phyloP scores from a whole-genome alignment of 352 stramenopile genomes.

The Globisporangium spinosum region DNA sequence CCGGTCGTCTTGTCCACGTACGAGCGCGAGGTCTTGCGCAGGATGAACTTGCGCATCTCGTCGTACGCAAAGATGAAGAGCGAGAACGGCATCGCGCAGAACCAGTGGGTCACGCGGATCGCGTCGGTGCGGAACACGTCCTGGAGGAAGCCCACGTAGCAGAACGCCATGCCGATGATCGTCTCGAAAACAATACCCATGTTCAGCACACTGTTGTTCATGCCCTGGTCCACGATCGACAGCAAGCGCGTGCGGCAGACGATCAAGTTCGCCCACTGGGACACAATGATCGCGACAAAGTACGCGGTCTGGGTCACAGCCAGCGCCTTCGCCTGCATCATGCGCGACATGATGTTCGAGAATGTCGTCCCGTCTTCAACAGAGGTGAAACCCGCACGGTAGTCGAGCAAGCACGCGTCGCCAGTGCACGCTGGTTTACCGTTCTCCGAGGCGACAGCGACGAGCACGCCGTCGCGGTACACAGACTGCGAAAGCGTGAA shows the following conservation, averaged over 20 bases:
- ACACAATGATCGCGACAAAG: conserved; percentile 74
- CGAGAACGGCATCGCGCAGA: conserved; percentile 79
- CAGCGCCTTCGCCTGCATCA: conserved; percentile 69
- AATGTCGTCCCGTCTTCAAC: conserved; percentile 24
- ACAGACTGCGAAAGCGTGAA: conserved; percentile 22
- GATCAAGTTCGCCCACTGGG: conserved; percentile 83
- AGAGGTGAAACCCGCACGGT: conserved; percentile 35
- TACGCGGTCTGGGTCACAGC: conserved; percentile 75
- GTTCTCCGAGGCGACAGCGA: conserved; percentile 13
- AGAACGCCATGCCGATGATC: conserved; percentile 64
- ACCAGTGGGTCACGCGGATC: conserved; percentile 81
- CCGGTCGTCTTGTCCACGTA: conserved; percentile 48
- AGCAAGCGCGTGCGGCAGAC: conserved; percentile 87
- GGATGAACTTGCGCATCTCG: conserved; percentile 83
- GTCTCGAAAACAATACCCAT: conserved; percentile 88
- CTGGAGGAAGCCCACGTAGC: conserved; percentile 71
- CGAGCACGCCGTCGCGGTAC: conserved; percentile 21
- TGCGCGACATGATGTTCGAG: conserved; percentile 76
- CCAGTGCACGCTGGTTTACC: conserved; percentile 23
- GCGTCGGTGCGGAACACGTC: conserved; percentile 67
- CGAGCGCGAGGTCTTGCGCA: conserved; percentile 63
- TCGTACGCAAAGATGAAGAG: conserved; percentile 85
- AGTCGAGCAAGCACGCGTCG: conserved; percentile 42
- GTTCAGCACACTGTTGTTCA: conserved; percentile 87
- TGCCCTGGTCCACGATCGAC: conserved; percentile 80